Base-by-base conservation (phyloP, 257 asterid genomes). In the Plantago elongata region DNA sequence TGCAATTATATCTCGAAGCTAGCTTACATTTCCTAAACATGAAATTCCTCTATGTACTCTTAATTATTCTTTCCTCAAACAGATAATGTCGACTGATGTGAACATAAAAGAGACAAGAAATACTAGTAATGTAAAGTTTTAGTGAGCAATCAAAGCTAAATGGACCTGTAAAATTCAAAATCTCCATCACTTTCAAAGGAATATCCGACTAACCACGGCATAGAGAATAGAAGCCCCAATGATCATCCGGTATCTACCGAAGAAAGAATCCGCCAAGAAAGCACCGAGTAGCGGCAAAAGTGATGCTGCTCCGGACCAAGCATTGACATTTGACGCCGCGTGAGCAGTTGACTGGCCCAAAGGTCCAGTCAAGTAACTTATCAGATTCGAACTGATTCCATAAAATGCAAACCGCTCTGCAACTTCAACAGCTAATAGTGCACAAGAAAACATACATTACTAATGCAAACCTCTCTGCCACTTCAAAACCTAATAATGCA, bases 381-480 rank as follows among this genome's bases (percentile, higher is more conserved):
- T 78, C 76, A 82, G 56, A 62, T 82, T 82, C 64, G 83, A 78
- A 69, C 79, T 37, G 12, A 82, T 77, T 27, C 88, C 84, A 43
- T 76, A 78, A 57, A 74, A 82, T 51, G 88, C 82, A 54, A 78
- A 78, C 72, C 84, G 74, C 83, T 82, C 88, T 34, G 87, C 82
- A 76, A 81, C 83, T 57, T 75, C 87, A 55, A 81, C 84, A 7
- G 80, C 87, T 81, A 60, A 70, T 60, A 9, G 13, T 15, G 9
- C 47, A 65, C 38, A 46, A 45, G 27, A 22, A 22, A 22, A 22
- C 27, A 22, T 22, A 22, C 27, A 22, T 22, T 22, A 22, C 27
- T 22, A 74, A 81, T 51, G 88, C 82, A 54, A 78, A 78, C 72
- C 84, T 76, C 83, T 81, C 88, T 34, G 87, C 82, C 78, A 81